These are phyloP conservation scores for Arabidopsis lyrata DNA, from an alignment of 441 rosid genomes.

Conservation along the genomic window DNA sequence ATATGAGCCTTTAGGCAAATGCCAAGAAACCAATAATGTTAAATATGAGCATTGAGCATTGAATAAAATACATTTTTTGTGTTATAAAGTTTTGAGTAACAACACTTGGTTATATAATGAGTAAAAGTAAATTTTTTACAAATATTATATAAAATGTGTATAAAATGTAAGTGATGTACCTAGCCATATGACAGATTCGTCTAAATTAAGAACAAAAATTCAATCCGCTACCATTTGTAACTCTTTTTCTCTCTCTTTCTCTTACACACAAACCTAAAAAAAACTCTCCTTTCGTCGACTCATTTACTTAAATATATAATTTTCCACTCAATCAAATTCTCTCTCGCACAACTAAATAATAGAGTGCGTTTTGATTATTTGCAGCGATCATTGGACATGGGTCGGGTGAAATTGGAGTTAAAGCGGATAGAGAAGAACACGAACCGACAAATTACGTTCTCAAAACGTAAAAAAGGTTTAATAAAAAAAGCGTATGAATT, in stretches of 20 bases:
- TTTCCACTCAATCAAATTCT: neutral
- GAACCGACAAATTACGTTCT: conserved; percentile 68
- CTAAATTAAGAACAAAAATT: neutral
- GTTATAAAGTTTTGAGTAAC: neutral
- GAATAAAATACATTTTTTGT: neutral
- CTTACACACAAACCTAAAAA: neutral
- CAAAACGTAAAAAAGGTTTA: conserved; percentile 81
- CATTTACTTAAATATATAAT: conserved; percentile 10
- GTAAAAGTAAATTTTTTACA: too few species aligned
- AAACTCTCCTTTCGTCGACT: neutral
- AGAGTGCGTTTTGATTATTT: conserved; percentile 3
- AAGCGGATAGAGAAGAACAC: conserved; percentile 65
- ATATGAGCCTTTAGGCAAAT: neutral
- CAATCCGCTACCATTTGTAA: neutral
- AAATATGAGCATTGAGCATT: neutral
- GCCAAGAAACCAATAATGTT: neutral
- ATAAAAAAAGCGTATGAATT: conserved; percentile 80
- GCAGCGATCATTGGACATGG: conserved; percentile 49
- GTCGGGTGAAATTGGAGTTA: conserved; percentile 64
- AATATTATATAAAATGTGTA: neutral
- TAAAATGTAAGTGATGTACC: conserved; percentile 19
- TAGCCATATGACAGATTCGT: conserved; percentile 15
- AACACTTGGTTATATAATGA: neutral
- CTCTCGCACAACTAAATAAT: neutral
- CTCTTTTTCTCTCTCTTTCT: conserved; percentile 14